phyloP scores from a whole-genome alignment of 805 yeast genomes.

The Alloascoidea hylecoeti region DNA sequence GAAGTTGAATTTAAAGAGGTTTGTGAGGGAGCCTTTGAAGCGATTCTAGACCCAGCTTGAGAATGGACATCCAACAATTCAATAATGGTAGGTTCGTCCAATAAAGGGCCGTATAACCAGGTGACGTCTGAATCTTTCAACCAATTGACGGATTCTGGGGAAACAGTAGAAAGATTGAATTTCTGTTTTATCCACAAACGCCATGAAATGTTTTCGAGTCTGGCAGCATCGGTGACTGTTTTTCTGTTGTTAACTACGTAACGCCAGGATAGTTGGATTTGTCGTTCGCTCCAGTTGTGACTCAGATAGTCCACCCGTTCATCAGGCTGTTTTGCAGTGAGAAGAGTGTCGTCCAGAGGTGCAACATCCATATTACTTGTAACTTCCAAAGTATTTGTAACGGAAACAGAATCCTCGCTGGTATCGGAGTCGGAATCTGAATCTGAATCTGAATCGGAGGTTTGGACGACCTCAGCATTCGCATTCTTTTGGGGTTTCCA shows the following conservation, averaged over 20 bases:
- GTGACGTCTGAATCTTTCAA: conserved; percentile 74
- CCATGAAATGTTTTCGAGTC: conserved; percentile 2
- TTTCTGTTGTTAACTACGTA: conserved; percentile 56
- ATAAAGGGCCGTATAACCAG: conserved; percentile 68
- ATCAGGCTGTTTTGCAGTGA: conserved; percentile 42
- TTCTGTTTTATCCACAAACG: conserved; percentile 23
- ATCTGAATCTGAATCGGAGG: too few species aligned
- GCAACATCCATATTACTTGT: too few species aligned
- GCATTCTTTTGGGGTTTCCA: too few species aligned
- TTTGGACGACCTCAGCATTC: too few species aligned
- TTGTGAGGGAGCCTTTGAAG: neutral
- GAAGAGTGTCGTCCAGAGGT: conserved; percentile 1
- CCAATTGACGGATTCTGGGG: conserved; percentile 78
- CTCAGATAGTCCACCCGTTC: conserved; percentile 72
- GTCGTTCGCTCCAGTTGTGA: conserved; percentile 73
- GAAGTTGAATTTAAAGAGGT: neutral
- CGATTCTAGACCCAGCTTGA: neutral
- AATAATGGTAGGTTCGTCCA: neutral
- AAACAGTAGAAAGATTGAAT: conserved; percentile 55
- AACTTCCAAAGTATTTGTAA: too few species aligned
- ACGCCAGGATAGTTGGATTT: conserved; percentile 72
- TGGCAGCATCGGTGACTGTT: conserved; percentile 2
- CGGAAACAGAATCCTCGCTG: too few species aligned
- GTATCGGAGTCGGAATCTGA: too few species aligned
- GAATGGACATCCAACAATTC: neutral